Base-by-base conservation (phyloP, 129 eudicot species). In the Flaveria sonorensis region DNA sequence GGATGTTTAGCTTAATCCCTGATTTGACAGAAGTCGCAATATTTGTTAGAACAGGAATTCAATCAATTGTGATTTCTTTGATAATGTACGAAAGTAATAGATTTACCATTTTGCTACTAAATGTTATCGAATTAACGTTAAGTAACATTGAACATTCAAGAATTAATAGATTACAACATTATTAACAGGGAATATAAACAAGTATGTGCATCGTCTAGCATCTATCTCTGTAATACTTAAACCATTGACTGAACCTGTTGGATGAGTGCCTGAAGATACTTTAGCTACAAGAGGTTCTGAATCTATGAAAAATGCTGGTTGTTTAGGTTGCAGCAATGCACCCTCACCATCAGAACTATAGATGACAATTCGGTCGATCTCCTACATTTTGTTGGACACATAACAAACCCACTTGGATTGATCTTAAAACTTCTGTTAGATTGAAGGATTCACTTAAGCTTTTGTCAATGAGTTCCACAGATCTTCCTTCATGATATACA, bases 401-500 rank as follows among this genome's bases (percentile, higher is more conserved):
- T 67, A 67, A 42, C 72, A 67, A 67, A 3, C 72, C 72, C 52
- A 67, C 53, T 67, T 67, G 26, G 72, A 67, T 67, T 42, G 72
- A 67, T 42, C 72, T 67, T 10, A 67, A 42, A 40, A 67, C 72
- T 42, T 42, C 52, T 2, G 53, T 20, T 67, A 16, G 30, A 40
- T 40, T 18, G 7, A 10, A 14, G 5, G 72, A 42, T 40, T 42
- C 32, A 42, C 5, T 52, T 67, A 67, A 40, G 20, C 8, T 67
- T 32, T 51, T 10, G 19, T 42, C 18, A 67, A 67, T 42, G 8
- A 67, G 26, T 9, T 67, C 53, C 32, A 67, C 8, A 40, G 26
- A 42, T 23, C 72, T 42, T 15, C 53, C 72, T 42, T 67, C 72
- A 8, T 67, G 42, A 45, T 67, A 67, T 42, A 42, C 18, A 2